Evolutionary conservation across 2,329 filamentous ascomycete genomes (phyloP), one percentile per base, ranked within the genome.

Genomic region (Colletotrichum sp.): DNA sequence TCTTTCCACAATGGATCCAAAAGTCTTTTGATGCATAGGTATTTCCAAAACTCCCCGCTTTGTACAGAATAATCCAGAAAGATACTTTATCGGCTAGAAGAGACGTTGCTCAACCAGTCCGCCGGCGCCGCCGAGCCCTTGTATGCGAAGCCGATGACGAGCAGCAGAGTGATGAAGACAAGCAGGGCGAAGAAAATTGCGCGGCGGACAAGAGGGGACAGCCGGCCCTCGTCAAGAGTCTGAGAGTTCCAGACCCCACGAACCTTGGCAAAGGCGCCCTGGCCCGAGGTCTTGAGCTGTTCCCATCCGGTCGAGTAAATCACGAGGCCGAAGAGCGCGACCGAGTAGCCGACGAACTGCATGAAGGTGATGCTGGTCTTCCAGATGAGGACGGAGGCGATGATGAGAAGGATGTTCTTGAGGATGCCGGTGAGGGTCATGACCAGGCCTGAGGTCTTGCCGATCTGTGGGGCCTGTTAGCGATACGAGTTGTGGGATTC

Each of bases 351-450:
- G 82, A 96, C 88, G 80, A 92, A 91, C 85, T 97, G 95, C 71
- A 95, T 88, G 28, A 86, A 82, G 25, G 92, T 89, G 81, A 97
- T 93, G 36, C 91, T 89, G 72, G 94, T 95, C 79, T 90, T 88
- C 93, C 95, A 97, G 83, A 96, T 93, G 81, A 95, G 84, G 85
- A 97, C 94, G 69, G 94, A 95, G 74, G 92, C 90, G 76, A 90
- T 87, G 78, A 97, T 94, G 71, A 97, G 92, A 74, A 97, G 91
- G 76, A 97, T 96, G 84, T 96, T 95, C 86, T 97, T 97, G 81
- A 97, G 91, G 78, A 97, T 95, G 83, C 95, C 95, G 75, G 93
- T 96, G 28, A 97, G 91, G 39, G 95, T 96, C 86, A 97, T 94
- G 80, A 96, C 94, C 67, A 97, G 91, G 72, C 94, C 94, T 3